Conservation (phyloP, 306 rosid genomes). For the Sophora flavescens region DNA sequence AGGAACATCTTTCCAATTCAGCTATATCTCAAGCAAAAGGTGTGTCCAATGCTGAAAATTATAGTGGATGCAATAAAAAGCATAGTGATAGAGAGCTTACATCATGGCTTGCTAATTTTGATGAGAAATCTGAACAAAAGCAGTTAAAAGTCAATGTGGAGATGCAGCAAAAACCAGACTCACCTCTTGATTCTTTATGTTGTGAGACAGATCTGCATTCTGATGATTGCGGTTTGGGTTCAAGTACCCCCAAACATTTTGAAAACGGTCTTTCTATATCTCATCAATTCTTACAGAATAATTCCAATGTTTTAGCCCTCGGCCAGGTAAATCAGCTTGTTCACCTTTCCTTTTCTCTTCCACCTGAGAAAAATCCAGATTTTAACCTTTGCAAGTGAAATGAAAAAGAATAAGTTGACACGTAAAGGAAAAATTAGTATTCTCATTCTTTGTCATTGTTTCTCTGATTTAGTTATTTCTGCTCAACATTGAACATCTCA, state of each 20-base stretch:
- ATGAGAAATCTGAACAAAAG: conserved; percentile 45
- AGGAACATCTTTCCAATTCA: conserved; percentile 44
- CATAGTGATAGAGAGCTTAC: conserved; percentile 36
- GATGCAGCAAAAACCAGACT: conserved; percentile 40
- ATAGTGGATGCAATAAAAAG: conserved; percentile 40
- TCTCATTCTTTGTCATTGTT: conserved; percentile 17
- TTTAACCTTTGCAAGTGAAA: conserved; percentile 29
- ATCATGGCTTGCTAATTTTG: conserved; percentile 47
- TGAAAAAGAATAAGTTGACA: neutral
- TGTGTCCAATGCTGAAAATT: conserved; percentile 52
- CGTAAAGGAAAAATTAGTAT: neutral
- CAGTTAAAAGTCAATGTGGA: conserved; percentile 46
- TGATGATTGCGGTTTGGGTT: conserved; percentile 43
- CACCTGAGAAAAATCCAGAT: conserved; percentile 35
- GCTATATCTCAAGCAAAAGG: conserved; percentile 53
- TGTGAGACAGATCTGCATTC: conserved; percentile 54
- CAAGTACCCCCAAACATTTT: conserved; percentile 36
- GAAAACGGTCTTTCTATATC: conserved; percentile 36
- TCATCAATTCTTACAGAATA: conserved; percentile 42
- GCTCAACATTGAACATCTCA: conserved; percentile 6
- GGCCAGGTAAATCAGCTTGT: conserved; percentile 54
- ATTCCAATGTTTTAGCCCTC: conserved; percentile 42
- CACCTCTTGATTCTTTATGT: conserved; percentile 44
- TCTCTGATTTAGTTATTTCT: conserved; percentile 29
- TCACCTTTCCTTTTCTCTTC: conserved; percentile 24